A percentile compares a stretch with the other conserved stretches of the same genome.
phyloP scores from a whole-genome alignment of 139 green algal species.

The Chlorella ohadii region DNA sequence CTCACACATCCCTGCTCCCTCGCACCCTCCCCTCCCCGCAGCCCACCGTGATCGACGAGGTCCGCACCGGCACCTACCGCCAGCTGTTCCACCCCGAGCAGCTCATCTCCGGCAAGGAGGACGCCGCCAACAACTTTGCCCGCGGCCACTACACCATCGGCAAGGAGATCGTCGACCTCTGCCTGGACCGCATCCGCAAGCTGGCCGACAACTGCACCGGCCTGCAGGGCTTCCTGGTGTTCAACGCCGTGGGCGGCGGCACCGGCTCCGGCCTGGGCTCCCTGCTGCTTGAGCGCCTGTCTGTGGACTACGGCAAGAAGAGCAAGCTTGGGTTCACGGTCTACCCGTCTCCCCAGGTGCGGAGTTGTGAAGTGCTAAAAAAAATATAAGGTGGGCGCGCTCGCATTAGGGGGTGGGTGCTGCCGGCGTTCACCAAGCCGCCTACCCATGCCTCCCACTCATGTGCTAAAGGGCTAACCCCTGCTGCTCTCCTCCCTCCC shows the following conservation, averaged over 20 bases:
- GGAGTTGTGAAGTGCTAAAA: too few species aligned
- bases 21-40: conserved; percentile 16
- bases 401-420: too few species aligned
- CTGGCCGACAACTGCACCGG: conserved; percentile 97
- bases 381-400: too few species aligned
- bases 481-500: background rate
- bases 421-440: too few species aligned
- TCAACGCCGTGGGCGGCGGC: conserved; percentile 96
- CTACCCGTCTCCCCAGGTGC: conserved; percentile 91
- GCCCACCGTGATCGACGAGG: conserved; percentile 97
- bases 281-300: conserved; percentile 96
- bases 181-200: conserved; percentile 96
- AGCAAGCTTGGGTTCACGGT: conserved; percentile 99
- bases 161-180: conserved; percentile 98
- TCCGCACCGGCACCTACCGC: conserved; percentile 95
- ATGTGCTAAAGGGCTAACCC: too few species aligned
- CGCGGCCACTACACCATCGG: conserved; percentile 94
- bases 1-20: too few species aligned
- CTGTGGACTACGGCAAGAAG: conserved; percentile 99
- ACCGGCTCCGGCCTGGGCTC: conserved; percentile 96
- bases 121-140: conserved; percentile 90
- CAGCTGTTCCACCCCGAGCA: conserved; percentile 99
- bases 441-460: background rate
- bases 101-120: conserved; percentile 98
- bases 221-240: conserved; percentile 97